Percentiles rank a stretch among this genome's conserved stretches.
Conservation (phyloP, 1,284 basidiomycete genomes). For the Caloboletus inedulis region DNA sequence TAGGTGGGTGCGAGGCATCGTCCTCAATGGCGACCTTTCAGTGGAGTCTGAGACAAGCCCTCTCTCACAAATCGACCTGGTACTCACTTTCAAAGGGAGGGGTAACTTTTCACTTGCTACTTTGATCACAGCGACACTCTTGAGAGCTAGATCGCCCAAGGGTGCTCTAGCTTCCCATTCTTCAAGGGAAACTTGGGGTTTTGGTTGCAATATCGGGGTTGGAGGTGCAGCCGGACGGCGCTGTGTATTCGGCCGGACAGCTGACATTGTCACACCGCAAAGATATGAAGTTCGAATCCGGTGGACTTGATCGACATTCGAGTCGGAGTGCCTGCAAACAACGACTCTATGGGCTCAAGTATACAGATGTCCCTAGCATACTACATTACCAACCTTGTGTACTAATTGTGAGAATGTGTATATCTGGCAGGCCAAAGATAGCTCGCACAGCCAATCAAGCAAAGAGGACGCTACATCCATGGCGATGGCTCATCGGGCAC, state of each 20-base stretch:
- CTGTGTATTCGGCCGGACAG: constrained; percentile 17
- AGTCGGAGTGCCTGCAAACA: constrained; percentile 5
- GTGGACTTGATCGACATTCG: background rate
- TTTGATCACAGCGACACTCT: constrained; percentile 66
- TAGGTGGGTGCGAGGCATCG: constrained; percentile 40
- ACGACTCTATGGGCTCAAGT: background rate
- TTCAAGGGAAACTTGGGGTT: constrained; percentile 59
- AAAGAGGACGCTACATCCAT: constrained; percentile 21
- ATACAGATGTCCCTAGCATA: constrained; percentile 5
- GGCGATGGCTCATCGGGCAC: constrained; percentile 29
- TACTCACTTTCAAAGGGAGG: constrained; percentile 70
- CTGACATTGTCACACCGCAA: constrained; percentile 21
- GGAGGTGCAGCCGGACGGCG: constrained; percentile 29
- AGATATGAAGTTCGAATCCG: background rate
- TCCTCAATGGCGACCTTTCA: constrained; percentile 40
- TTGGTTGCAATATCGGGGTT: constrained; percentile 35
- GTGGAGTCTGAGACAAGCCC: constrained; percentile 13
- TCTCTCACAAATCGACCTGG: background rate
- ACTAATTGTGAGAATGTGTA: constrained; percentile 8
- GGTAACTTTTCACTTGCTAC: constrained; percentile 58
- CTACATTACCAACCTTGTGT: constrained; percentile 10
- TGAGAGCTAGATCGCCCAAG: constrained; percentile 64
- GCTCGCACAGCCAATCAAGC: background rate
- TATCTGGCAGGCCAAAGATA: constrained; percentile 11
- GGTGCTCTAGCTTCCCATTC: constrained; percentile 88